phyloP scores from a whole-genome alignment of 208 protist genomes.

The Novymonas esmeraldas region DNA sequence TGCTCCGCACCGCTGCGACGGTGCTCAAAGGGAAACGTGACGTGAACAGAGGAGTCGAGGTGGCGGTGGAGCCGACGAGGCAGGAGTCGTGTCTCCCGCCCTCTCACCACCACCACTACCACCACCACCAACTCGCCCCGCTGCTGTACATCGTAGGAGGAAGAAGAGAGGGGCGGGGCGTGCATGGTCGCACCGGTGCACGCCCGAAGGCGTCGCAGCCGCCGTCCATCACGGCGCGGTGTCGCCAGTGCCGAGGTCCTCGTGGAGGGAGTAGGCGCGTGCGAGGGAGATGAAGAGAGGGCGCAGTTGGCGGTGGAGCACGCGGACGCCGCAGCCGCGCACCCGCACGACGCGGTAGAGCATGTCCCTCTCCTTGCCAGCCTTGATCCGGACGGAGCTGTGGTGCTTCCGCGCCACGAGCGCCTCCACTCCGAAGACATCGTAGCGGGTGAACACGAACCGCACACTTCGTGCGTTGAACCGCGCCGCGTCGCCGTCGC shows the following conservation, averaged over 20 bases:
- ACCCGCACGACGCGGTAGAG: slow-evolving; percentile 27
- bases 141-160: no score
- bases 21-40: background rate
- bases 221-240: background rate
- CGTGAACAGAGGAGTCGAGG: background rate
- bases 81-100: no score
- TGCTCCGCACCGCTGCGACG: no score
- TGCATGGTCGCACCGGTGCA: no score
- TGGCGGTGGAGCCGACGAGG: no score
- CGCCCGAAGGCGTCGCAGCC: no score
- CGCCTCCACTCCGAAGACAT: slow-evolving; percentile 68
- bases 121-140: no score
- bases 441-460: slow-evolving; percentile 33
- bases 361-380: slow-evolving; percentile 27
- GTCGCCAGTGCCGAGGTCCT: slow-evolving; percentile 40
- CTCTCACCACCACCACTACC: no score
- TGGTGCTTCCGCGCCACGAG: slow-evolving; percentile 42
- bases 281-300: slow-evolving; percentile 47
- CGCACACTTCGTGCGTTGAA: slow-evolving; percentile 39
- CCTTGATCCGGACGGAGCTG: slow-evolving; percentile 63
- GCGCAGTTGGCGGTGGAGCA: slow-evolving; percentile 43
- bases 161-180: no score
- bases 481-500: slow-evolving; percentile 29
- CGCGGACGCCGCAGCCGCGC: slow-evolving; percentile 44
- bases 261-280: slow-evolving; percentile 52